phyloP scores from a whole-genome alignment of 768 basidiomycete genomes.

The Termitomyces sp. region DNA sequence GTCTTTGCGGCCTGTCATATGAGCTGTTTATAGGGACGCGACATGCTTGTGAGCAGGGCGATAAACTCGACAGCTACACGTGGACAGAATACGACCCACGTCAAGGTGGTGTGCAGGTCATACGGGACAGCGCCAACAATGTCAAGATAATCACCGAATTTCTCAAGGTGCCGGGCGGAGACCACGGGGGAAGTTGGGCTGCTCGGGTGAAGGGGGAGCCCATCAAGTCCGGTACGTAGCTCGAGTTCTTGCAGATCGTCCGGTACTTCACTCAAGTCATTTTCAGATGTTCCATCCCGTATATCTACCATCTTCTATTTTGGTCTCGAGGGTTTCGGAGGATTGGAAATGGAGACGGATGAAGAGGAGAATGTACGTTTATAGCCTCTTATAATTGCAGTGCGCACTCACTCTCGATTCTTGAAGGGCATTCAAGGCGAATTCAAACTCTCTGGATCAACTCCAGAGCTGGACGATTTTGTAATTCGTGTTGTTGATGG shows the following conservation, averaged over 20 bases:
- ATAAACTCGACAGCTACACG: slow-evolving; percentile 76
- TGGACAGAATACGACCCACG: slow-evolving; percentile 88
- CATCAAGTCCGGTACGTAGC: slow-evolving; percentile 54
- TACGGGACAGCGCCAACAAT: slow-evolving; percentile 81
- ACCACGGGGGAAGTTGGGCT: slow-evolving; percentile 87
- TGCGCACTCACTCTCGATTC: neutral
- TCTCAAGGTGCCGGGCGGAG: slow-evolving; percentile 80
- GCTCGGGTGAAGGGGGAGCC: slow-evolving; percentile 80
- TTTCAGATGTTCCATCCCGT: slow-evolving; percentile 46
- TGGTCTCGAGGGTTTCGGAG: slow-evolving; percentile 85
- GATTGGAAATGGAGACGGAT: slow-evolving; percentile 73
- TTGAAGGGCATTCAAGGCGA: slow-evolving; percentile 73
- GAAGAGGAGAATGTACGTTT: slow-evolving; percentile 65
- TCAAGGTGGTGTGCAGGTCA: slow-evolving; percentile 80
- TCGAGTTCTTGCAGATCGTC: neutral
- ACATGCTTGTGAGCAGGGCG: slow-evolving; percentile 87
- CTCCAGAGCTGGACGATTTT: slow-evolving; percentile 82
- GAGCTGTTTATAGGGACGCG: slow-evolving; percentile 51
- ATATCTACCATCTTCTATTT: slow-evolving; percentile 84
- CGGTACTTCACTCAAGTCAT: neutral
- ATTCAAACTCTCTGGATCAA: slow-evolving; percentile 66
- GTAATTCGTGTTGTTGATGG: slow-evolving; percentile 76
- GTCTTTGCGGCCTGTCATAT: neutral
- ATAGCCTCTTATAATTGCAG: neutral
- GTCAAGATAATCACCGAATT: slow-evolving; percentile 82